A percentile compares a stretch with the other conserved stretches of the same genome.
Evolutionary conservation across 768 basidiomycete species (phyloP).

Genomic region (Rhodotorula diobovata): DNA sequence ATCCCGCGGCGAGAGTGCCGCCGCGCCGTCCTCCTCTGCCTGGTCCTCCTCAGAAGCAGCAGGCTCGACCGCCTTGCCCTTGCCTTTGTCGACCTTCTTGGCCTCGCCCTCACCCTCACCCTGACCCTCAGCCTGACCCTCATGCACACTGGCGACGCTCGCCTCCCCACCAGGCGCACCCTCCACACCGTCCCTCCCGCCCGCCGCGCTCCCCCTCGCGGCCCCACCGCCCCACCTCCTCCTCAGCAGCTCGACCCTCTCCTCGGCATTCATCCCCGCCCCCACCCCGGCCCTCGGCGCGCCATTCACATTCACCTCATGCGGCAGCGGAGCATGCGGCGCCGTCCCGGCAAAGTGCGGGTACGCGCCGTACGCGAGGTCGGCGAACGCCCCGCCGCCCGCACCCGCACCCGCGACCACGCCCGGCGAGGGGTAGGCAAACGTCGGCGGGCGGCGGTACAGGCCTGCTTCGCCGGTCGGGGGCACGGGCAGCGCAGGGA

Average conservation of each 20-base stretch:
- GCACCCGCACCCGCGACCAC: too few relatives aligned
- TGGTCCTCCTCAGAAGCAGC: neutral
- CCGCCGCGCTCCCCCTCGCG: neutral
- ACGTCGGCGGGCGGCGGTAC: conserved; percentile 22
- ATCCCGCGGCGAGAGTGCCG: neutral
- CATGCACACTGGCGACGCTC: neutral
- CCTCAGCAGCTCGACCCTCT: conserved; percentile 8
- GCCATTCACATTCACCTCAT: neutral
- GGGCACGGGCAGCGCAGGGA: conserved; percentile 27
- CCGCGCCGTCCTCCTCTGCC: neutral
- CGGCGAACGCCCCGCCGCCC: conserved; percentile 8
- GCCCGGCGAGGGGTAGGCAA: conserved; percentile 18
- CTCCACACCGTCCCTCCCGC: neutral
- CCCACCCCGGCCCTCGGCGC: neutral
- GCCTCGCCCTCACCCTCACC: neutral
- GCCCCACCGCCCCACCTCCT: neutral
- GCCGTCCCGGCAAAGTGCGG: conserved; percentile 2
- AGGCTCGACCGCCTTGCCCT: conserved; percentile 1
- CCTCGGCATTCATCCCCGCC: conserved; percentile 6
- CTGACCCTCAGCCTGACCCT: neutral
- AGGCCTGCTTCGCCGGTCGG: conserved; percentile 33
- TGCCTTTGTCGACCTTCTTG: neutral
- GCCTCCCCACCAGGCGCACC: neutral
- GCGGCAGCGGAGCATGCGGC: neutral
- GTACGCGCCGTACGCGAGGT: conserved; percentile 34